A percentile compares a stretch with the other conserved stretches of the same genome.
phyloP scores from a whole-genome alignment of 1,284 basidiomycete genomes.

The Paramarasmius palmivorus region DNA sequence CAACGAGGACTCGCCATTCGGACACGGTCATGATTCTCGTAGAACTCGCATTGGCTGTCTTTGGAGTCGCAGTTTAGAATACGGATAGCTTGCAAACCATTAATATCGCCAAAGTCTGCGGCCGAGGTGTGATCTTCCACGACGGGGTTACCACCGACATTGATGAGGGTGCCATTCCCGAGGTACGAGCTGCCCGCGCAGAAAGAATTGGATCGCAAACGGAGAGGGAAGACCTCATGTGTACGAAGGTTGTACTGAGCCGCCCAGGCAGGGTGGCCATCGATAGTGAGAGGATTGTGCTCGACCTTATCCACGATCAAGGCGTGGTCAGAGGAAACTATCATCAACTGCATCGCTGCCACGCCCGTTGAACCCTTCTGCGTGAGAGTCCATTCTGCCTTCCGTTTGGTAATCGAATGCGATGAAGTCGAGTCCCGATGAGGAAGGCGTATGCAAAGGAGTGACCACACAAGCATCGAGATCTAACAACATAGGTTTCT shows the following conservation, averaged over 20 bases:
- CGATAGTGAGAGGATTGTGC: conserved; percentile 73
- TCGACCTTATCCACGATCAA: conserved; percentile 84
- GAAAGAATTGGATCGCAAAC: conserved; percentile 81
- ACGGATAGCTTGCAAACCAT: conserved; percentile 76
- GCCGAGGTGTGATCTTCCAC: conserved; percentile 60
- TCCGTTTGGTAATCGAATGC: background rate
- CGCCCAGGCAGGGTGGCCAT: conserved; percentile 79
- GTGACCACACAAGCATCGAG: conserved; percentile 72
- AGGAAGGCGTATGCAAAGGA: conserved; percentile 7
- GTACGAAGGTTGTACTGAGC: conserved; percentile 70
- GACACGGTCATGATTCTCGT: conserved; percentile 64
- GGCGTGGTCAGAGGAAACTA: conserved; percentile 72
- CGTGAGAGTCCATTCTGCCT: conserved; percentile 45
- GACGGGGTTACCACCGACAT: conserved; percentile 78
- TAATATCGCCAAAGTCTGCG: conserved; percentile 73
- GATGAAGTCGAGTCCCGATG: background rate
- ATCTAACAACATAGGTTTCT: conserved; percentile 41
- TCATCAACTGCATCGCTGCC: conserved; percentile 75
- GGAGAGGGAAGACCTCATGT: conserved; percentile 61
- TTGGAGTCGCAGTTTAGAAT: conserved; percentile 65
- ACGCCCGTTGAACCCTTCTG: conserved; percentile 77
- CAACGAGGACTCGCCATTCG: conserved; percentile 75
- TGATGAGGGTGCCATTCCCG: conserved; percentile 73
- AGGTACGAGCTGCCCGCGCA: conserved; percentile 83
- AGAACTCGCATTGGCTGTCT: conserved; percentile 54